Conservation (phyloP, 2,329 filamentous ascomycete species). For the Aspergillus sp. region DNA sequence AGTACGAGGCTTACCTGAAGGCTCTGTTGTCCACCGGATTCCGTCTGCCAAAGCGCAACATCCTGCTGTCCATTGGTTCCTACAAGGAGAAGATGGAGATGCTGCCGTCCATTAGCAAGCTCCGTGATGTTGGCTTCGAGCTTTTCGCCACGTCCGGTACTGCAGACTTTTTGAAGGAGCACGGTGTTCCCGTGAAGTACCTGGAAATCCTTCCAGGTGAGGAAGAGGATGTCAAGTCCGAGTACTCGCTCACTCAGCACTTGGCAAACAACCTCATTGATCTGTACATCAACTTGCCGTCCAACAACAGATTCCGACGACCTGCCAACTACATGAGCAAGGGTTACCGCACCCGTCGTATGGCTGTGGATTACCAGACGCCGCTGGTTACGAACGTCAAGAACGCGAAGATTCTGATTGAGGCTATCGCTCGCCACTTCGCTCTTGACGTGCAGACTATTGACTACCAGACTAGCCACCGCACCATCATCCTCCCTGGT, state of each 20-base stretch:
- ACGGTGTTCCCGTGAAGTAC: slow-evolving; percentile 89
- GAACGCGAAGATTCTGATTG: slow-evolving; percentile 95
- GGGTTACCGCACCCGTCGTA: slow-evolving; percentile 92
- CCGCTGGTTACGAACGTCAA: slow-evolving; percentile 98
- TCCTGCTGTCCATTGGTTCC: slow-evolving; percentile 90
- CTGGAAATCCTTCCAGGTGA: slow-evolving; percentile 79
- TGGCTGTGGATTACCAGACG: slow-evolving; percentile 98
- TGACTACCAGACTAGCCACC: slow-evolving; percentile 90
- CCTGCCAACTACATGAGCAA: slow-evolving; percentile 99
- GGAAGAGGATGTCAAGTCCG: slow-evolving; percentile 83
- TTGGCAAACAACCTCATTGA: slow-evolving; percentile 97
- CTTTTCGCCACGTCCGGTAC: slow-evolving; percentile 95
- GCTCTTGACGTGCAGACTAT: slow-evolving; percentile 78
- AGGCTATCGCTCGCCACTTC: slow-evolving; percentile 88
- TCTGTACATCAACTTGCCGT: slow-evolving; percentile 98
- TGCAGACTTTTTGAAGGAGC: slow-evolving; percentile 91
- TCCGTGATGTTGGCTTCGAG: slow-evolving; percentile 90
- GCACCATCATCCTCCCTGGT: slow-evolving; percentile 70
- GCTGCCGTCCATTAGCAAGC: slow-evolving; percentile 85
- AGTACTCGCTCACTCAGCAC: slow-evolving; percentile 96
- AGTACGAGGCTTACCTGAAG: slow-evolving; percentile 98
- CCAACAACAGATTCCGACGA: slow-evolving; percentile 93
- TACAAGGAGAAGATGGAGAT: slow-evolving; percentile 99
- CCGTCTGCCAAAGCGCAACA: slow-evolving; percentile 92
- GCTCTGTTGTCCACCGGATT: slow-evolving; percentile 94